These are phyloP conservation scores for Erodium texanum DNA, from an alignment of 441 rosid species.

Conservation along the genomic window DNA sequence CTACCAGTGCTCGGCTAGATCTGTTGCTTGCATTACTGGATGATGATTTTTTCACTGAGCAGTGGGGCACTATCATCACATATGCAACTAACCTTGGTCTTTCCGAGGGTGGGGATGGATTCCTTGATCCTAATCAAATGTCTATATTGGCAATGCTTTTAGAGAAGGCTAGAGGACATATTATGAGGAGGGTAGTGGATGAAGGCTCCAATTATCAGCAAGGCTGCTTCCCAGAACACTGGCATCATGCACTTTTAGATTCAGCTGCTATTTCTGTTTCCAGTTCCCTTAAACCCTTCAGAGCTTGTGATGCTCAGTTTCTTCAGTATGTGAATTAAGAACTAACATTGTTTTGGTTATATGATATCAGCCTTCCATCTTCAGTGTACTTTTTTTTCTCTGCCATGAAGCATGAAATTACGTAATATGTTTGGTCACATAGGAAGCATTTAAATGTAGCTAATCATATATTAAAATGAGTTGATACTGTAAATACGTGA, in stretches of 20 bases:
- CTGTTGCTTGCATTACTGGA: constrained; percentile 69
- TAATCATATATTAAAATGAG: not conserved
- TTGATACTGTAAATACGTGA: not conserved
- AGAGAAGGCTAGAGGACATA: constrained; percentile 57
- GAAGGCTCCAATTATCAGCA: constrained; percentile 27
- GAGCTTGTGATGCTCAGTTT: constrained; percentile 45
- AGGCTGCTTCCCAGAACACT: constrained; percentile 44
- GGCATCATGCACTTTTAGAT: constrained; percentile 82
- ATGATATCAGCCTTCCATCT: constrained; percentile 1
- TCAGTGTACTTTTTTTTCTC: not conserved
- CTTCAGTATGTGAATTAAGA: constrained; percentile 51
- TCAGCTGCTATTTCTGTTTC: constrained; percentile 55
- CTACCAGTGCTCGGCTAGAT: constrained; percentile 52
- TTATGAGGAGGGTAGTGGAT: constrained; percentile 33
- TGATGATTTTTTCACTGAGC: constrained; percentile 69
- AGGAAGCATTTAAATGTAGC: not conserved
- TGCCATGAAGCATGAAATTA: not conserved
- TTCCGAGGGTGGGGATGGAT: constrained; percentile 27
- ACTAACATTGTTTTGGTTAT: not conserved
- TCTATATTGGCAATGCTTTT: constrained; percentile 50
- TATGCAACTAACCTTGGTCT: constrained; percentile 36
- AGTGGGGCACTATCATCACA: constrained; percentile 61
- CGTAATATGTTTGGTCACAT: constrained; percentile 1
- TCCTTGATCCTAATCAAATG: constrained; percentile 28
- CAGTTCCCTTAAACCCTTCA: constrained; percentile 33